These are phyloP conservation scores for Auriculariales sp. DNA, from an alignment of 768 basidiomycete genomes.

Conservation along the genomic window DNA sequence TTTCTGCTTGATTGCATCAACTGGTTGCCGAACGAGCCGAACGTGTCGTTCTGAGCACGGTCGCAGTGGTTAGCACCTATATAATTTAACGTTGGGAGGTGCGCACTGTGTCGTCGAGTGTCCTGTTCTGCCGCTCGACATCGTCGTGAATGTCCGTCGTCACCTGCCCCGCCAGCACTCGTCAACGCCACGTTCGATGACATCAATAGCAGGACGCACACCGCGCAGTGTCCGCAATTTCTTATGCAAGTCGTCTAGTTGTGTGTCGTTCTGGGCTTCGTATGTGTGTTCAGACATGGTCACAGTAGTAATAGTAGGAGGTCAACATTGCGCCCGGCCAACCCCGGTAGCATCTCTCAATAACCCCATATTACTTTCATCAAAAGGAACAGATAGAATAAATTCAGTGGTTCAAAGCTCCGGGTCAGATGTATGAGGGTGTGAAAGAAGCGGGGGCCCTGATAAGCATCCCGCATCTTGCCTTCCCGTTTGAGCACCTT, in stretches of 20 bases:
- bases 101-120: slow-evolving; percentile 63
- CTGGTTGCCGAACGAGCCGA: slow-evolving; percentile 46
- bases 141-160: slow-evolving; percentile 80
- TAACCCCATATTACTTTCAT: too few species aligned
- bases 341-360: too few species aligned
- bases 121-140: slow-evolving; percentile 66
- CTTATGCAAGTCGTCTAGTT: slow-evolving; percentile 69
- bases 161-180: slow-evolving; percentile 29
- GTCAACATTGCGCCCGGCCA: too few species aligned
- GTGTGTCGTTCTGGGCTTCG: slow-evolving; percentile 74
- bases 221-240: slow-evolving; percentile 72
- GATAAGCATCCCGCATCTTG: too few species aligned
- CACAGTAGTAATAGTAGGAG: not conserved
- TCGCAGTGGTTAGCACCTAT: slow-evolving; percentile 1
- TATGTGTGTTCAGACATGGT: slow-evolving; percentile 45
- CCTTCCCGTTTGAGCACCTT: too few species aligned
- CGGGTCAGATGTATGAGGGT: too few species aligned
- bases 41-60: slow-evolving; percentile 40
- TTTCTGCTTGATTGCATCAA: slow-evolving; percentile 54
- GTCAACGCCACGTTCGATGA: not conserved
- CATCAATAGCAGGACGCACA: slow-evolving; percentile 25
- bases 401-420: too few species aligned
- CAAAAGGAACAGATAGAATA: too few species aligned
- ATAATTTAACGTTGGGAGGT: not conserved
- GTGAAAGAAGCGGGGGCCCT: too few species aligned